Percentiles rank a stretch among this genome's conserved stretches.
Evolutionary conservation across 345 rosid species (phyloP).

Genomic region (Iberis pinnata): DNA sequence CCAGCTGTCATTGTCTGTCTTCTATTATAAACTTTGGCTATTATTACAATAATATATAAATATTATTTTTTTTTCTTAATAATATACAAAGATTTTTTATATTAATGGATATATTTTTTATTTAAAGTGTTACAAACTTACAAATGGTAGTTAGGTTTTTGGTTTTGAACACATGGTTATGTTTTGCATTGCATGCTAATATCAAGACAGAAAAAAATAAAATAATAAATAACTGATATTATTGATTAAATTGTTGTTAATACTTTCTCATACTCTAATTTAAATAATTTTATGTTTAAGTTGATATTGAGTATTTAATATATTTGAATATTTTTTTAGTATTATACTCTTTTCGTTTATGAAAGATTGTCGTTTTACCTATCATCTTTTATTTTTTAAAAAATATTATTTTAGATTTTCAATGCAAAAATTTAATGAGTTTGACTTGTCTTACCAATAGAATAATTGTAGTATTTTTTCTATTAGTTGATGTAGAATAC

Average conservation of each 20-base stretch:
- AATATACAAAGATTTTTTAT: not conserved
- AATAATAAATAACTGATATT: not conserved
- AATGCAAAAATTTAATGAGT: no score
- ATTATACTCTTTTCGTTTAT: no score
- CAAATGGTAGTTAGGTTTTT: constrained; percentile 18
- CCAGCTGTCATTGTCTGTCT: constrained; percentile 29
- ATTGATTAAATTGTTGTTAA: not conserved
- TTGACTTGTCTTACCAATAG: no score
- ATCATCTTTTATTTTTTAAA: no score
- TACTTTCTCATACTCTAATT: not conserved
- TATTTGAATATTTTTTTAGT: no score
- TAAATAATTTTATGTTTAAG: no score
- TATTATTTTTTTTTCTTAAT: not conserved
- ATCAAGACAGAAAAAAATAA: not conserved
- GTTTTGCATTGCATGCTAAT: constrained; percentile 16
- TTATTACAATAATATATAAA: constrained; percentile 13
- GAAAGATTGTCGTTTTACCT: no score
- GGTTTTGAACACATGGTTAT: constrained; percentile 14
- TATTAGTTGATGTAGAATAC: no score
- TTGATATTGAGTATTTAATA: no score
- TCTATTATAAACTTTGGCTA: constrained; percentile 9
- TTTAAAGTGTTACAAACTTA: not conserved
- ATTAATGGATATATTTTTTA: not conserved
- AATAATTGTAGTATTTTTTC: no score
- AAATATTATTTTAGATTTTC: no score